Evolutionary conservation across 179 eudicot genomes (phyloP).

Genomic region (Heliamphora pulchella): DNA sequence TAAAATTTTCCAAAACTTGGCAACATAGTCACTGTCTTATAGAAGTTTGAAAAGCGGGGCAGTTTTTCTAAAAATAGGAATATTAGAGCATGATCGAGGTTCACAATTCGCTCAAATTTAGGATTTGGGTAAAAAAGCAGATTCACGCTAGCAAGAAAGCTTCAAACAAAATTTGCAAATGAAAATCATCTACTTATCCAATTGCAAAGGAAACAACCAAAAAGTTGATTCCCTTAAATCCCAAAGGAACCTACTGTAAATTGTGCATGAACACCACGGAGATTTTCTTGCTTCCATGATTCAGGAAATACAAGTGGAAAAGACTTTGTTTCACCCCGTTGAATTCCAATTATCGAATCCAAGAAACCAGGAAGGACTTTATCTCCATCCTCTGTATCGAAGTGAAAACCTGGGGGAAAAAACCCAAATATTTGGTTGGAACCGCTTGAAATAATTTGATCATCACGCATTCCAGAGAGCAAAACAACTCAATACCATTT

Average conservation of each 20-base stretch:
- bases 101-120: not conserved
- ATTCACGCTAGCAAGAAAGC: not conserved
- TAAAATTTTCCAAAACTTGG: not conserved
- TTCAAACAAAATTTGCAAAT: not conserved
- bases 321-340: constrained; percentile 76
- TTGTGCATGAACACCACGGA: constrained; percentile 78
- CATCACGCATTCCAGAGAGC: not conserved
- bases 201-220: not conserved
- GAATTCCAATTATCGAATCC: constrained; percentile 72
- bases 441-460: not conserved
- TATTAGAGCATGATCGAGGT: not conserved
- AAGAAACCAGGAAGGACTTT: constrained; percentile 82
- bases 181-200: not conserved
- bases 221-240: not conserved
- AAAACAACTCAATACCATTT: not conserved
- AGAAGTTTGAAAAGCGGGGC: not conserved
- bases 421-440: not conserved
- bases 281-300: constrained; percentile 88
- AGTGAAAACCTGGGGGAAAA: constrained; percentile 55
- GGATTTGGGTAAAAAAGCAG: not conserved
- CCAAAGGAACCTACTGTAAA: constrained; percentile 64
- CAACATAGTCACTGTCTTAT: not conserved
- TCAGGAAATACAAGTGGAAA: constrained; percentile 90
- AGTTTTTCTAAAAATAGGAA: not conserved
- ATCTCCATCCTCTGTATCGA: constrained; percentile 90